Base-by-base conservation (phyloP, 2,329 filamentous ascomycete genomes). In the Diplodia corticola region DNA sequence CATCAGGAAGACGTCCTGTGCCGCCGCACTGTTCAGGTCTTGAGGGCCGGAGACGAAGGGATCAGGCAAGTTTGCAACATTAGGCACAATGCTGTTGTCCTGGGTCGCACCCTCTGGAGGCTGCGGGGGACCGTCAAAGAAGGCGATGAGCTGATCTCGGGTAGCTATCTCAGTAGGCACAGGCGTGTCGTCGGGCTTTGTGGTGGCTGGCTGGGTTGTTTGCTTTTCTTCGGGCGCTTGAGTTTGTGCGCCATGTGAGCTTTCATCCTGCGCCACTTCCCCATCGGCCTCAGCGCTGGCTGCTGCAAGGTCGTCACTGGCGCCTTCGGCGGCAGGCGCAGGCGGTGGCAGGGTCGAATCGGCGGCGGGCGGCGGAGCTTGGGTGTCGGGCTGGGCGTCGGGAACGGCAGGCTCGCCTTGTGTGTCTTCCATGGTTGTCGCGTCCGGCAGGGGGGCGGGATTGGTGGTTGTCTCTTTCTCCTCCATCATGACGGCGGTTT, bases 401-500 rank as follows among this genome's bases (percentile, higher is more conserved):
- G 30, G 17, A 20, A 46, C 35, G 54, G 22, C 40, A 46, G 53
- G 26, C 15, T 22, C 13, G 4, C 12, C 37, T n/a, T 59, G 53
- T 20, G 51, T 30, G 40, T 53, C 63, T 60, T 60, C 54, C 54
- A 60, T 65, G 28, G 33, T 40, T 50, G 53, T 65, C 54, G 40
- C 33, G 13, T 40, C 55, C 35, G 46, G 55, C 35, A 24, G 33
- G 37, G 46, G 13, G 44, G 35, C 55, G 30, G 64, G 48, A 24
- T 49, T 44, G 33, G 48, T 54, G 30, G 24, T 53, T 61, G 64
- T 66, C 64, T 59, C 57, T 51, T 54, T 55, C 48, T 66, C 57
- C 57, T 61, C 64, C 64, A 53, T 66, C 64, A 66, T 66, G 57
- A 51, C 64, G 64, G 64, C 49, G 64, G 64, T 61, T 50, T 66